phyloP scores from a whole-genome alignment of 2,329 filamentous ascomycete genomes.

The Alternaria sp. region DNA sequence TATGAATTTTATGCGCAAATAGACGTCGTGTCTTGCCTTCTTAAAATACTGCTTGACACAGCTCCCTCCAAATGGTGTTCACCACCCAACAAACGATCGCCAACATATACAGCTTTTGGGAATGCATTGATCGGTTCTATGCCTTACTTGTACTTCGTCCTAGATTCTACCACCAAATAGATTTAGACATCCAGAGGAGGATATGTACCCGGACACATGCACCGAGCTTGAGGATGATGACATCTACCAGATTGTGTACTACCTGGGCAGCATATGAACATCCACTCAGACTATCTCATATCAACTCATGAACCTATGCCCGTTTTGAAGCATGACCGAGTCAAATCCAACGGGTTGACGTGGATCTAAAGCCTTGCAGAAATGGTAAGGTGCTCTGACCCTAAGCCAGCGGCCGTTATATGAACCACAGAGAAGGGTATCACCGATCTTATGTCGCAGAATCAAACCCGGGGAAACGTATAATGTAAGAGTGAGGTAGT shows the following conservation, averaged over 20 bases:
- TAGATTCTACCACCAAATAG: background rate
- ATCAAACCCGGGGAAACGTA: accelerated
- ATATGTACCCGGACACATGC: background rate
- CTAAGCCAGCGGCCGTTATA: background rate
- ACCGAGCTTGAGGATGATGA: background rate
- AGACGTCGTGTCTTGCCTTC: background rate
- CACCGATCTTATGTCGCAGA: background rate
- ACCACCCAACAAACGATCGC: background rate
- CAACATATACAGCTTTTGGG: background rate
- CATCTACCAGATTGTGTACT: background rate
- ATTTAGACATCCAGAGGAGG: background rate
- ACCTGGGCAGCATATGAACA: background rate
- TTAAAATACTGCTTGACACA: too few relatives aligned
- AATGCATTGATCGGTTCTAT: background rate
- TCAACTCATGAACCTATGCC: background rate
- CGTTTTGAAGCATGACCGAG: background rate
- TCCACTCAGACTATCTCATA: background rate
- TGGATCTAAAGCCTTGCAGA: background rate
- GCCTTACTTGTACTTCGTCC: background rate
- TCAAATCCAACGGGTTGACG: background rate
- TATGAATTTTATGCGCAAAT: background rate
- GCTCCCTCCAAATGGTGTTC: too few relatives aligned
- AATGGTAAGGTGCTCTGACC: background rate
- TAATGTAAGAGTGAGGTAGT: background rate
- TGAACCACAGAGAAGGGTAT: background rate